Conservation (phyloP, 2,329 filamentous ascomycete species). For the Monilinia aucupariae region DNA sequence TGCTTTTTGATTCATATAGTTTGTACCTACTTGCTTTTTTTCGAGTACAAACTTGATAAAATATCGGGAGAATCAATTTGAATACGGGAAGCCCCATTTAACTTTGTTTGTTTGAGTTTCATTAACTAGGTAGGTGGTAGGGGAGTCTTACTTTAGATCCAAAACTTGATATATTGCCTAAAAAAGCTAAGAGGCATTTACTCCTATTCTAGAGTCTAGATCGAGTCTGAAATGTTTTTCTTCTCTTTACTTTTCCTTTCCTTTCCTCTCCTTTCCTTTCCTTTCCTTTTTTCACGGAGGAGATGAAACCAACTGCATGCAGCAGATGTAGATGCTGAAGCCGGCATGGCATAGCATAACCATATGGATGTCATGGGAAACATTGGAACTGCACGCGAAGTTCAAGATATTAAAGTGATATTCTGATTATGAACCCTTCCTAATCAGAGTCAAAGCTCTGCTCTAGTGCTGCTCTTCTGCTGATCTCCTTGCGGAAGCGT, state of each 20-base stretch:
- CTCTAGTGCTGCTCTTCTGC: not conserved
- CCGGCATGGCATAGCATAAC: not conserved
- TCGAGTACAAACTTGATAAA: conserved; percentile 1
- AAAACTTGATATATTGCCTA: conserved; percentile 13
- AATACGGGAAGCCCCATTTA: not conserved
- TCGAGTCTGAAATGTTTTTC: not conserved
- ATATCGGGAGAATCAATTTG: conserved; percentile 2
- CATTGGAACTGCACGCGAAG: not conserved
- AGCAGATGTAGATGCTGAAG: not conserved
- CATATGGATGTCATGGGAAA: not conserved
- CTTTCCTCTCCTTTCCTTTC: not conserved
- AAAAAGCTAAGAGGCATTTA: not conserved
- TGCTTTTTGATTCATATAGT: conserved; percentile 2
- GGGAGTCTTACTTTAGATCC: not conserved
- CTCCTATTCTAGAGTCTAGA: not conserved
- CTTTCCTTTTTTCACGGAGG: not conserved
- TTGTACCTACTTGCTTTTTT: conserved; percentile 12
- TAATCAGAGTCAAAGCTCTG: conserved; percentile 1
- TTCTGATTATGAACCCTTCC: not conserved
- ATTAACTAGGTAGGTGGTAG: not conserved
- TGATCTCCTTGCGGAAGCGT: conserved; percentile 7
- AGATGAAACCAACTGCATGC: not conserved
- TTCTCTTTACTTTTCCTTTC: too few relatives aligned
- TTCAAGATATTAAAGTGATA: conserved; percentile 6
- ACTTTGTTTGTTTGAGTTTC: conserved; percentile 12